Percentiles rank a stretch among this genome's conserved stretches.
phyloP scores from a whole-genome alignment of 2,329 filamentous ascomycete genomes.

The Claviceps lovelessii region DNA sequence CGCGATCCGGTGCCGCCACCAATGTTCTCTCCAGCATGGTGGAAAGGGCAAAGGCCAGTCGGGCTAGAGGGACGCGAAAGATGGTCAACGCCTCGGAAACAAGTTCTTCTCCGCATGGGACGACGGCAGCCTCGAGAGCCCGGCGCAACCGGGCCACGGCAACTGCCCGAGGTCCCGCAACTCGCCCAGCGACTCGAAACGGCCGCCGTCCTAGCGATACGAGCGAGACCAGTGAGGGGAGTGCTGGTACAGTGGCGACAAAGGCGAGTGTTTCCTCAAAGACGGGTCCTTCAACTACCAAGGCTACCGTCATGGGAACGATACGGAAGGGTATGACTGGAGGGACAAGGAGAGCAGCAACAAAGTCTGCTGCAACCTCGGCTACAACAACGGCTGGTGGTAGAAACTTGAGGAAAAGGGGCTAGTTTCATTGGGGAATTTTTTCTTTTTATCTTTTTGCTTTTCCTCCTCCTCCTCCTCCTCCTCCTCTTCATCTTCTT shows the following conservation, averaged over 20 bases:
- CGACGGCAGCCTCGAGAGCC: constrained; percentile 20
- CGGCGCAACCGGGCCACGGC: constrained; percentile 22
- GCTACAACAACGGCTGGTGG: constrained; percentile 31
- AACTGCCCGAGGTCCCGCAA: constrained; percentile 17
- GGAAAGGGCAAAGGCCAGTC: constrained; percentile 43
- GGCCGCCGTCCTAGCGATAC: constrained; percentile 40
- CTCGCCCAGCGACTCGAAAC: constrained; percentile 30
- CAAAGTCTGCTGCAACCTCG: constrained; percentile 24
- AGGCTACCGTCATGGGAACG: constrained; percentile 39
- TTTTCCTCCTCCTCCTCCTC: not conserved
- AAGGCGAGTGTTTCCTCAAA: constrained; percentile 29
- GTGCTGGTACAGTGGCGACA: constrained; percentile 49
- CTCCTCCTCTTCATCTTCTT: not conserved
- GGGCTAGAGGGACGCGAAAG: constrained; percentile 33
- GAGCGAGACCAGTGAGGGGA: constrained; percentile 50
- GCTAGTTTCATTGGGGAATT: constrained; percentile 13
- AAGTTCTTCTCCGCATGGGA: constrained; percentile 25
- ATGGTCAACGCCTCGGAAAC: constrained; percentile 29
- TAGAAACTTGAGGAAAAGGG: constrained; percentile 42
- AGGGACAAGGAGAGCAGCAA: constrained; percentile 33
- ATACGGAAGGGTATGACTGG: constrained; percentile 38
- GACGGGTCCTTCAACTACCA: constrained; percentile 20
- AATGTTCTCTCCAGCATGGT: constrained; percentile 42
- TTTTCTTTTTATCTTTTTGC: not conserved
- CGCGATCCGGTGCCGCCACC: constrained; percentile 27